Evolutionary conservation across 2,329 filamentous ascomycete species (phyloP), one percentile per base, ranked within the genome.

Genomic region (Grosmannia clavigera): DNA sequence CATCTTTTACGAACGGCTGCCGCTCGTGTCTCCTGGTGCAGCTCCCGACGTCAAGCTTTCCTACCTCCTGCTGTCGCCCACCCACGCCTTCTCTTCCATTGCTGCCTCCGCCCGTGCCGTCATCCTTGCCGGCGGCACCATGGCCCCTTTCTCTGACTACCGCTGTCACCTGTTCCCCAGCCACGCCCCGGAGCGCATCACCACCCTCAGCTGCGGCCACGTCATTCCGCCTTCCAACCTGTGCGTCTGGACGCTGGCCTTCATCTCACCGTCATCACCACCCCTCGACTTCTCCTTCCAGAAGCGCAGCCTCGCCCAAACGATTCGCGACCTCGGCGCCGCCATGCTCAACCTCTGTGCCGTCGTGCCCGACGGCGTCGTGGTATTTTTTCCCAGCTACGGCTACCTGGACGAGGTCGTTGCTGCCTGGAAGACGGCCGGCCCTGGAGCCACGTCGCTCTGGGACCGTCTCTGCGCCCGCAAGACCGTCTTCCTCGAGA

Each of bases 121-220:
- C 3, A 87, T 99, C 51, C 77, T 99, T 3, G 94, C 92, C 0
- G 94, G 94, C 61, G 94, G 94, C 27, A 99, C 94, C 31, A 97
- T 99, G 94, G 95, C 94, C 2, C 94, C 94, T 0, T 95, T 97
- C 76, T 82, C 86, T 29, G 94, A 97, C 73, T 99, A 96, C 72
- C 85, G 81, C 43, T 81, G 87, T 4, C 89, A 96, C 67, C 78
- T 99, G 0, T 94, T 99, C 63, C 88, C 92, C 0, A 86, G 88
- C 56, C 71, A 96, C 0, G 70, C 81, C 0, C 66, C 78, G 0
- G 72, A 76, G 0, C 83, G 83, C 60, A 81, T 97, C 53, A 85
- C 81, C 11, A 96, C 89, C 0, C 81, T 96, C 35, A 96, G 91
- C 65, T 99, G 92, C 70, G 92, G 90, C 0, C 94, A 99, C 72